Percentiles rank a stretch among this genome's conserved stretches.
These are phyloP conservation scores for Agapanthus africanus DNA, from an alignment of 106 monocot species.

Conservation along the genomic window DNA sequence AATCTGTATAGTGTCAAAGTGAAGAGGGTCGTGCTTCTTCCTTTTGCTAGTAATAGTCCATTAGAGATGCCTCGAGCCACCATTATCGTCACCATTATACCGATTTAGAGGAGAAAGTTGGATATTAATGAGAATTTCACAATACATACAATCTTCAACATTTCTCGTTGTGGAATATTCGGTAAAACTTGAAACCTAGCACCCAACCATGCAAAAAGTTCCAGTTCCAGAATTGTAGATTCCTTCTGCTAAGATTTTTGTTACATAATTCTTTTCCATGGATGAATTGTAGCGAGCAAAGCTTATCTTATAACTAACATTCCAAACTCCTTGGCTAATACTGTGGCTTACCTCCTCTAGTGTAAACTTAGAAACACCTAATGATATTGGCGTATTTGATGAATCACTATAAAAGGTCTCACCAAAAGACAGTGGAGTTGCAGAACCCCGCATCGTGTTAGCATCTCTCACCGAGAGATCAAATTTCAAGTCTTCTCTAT, in stretches of 20 bases:
- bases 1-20: conserved; percentile 44
- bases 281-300: not conserved
- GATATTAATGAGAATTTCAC: conserved; percentile 31
- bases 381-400: not conserved
- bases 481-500: conserved; percentile 33
- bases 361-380: conserved; percentile 24
- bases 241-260: conserved; percentile 58
- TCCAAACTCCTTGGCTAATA: conserved; percentile 13
- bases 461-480: conserved; percentile 16
- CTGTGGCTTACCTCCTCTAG: conserved; percentile 8
- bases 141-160: conserved; percentile 20
- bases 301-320: conserved; percentile 47
- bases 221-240: conserved; percentile 45
- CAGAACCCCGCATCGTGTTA: conserved; percentile 18
- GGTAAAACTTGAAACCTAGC: conserved; percentile 32
- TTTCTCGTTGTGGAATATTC: conserved; percentile 8
- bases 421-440: conserved; percentile 34
- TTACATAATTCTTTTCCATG: conserved; percentile 7
- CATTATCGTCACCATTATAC: conserved; percentile 9
- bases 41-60: conserved; percentile 59
- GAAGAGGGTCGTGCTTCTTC: conserved; percentile 38
- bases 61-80: conserved; percentile 19
- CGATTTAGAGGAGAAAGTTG: conserved; percentile 39
- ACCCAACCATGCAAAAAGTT: conserved; percentile 41
- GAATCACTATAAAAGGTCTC: conserved; percentile 15